Evolutionary conservation across 2,329 filamentous ascomycete genomes (phyloP).

Genomic region (Didymella pinodella): DNA sequence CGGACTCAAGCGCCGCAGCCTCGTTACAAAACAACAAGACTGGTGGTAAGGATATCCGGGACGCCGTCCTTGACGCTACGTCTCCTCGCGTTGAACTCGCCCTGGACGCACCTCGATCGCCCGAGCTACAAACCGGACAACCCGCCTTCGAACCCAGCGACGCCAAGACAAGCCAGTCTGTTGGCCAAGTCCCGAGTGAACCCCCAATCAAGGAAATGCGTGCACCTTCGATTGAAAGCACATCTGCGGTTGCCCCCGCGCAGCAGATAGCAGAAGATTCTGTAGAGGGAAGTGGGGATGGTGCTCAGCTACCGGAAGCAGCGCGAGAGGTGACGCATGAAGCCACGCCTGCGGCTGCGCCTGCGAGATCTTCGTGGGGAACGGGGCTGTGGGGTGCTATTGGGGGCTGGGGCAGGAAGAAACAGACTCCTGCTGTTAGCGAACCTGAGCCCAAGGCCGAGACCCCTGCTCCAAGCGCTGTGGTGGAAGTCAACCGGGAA

Average conservation of each 20-base stretch:
- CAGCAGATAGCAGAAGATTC: background rate
- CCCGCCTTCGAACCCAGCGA: background rate
- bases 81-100: background rate
- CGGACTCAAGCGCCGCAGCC: background rate
- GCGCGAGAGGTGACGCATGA: background rate
- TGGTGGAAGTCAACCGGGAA: no score
- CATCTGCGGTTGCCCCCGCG: background rate
- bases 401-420: conserved; percentile 42
- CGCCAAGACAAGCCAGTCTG: background rate
- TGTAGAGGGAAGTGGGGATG: no score
- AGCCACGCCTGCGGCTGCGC: conserved; percentile 11
- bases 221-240: background rate
- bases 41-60: no score
- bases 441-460: no score
- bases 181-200: background rate
- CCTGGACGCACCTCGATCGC: background rate
- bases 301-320: background rate
- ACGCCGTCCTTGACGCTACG: background rate
- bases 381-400: conserved; percentile 40
- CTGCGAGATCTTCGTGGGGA: conserved; percentile 35
- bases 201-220: background rate
- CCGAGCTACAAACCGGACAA: background rate
- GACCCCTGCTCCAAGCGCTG: no score
- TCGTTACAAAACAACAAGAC: no score
- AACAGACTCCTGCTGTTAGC: background rate